Base-by-base conservation (phyloP, 2,329 filamentous ascomycete genomes). In the Neodidymelliopsis sp. region DNA sequence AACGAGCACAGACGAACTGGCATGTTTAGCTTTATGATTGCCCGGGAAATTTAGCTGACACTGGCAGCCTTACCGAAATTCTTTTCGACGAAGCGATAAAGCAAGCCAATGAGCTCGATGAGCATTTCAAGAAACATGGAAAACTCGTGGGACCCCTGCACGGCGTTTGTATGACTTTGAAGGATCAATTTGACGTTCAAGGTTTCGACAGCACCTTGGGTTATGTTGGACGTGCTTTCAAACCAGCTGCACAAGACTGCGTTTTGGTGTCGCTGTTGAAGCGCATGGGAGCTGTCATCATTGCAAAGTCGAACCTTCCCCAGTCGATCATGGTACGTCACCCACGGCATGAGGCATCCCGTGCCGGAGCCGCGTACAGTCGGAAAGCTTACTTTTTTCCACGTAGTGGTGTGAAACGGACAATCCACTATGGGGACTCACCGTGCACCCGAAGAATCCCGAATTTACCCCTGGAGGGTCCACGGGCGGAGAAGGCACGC, bases 171-270 rank as follows among this genome's bases (percentile, higher is more conserved):
- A 73, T 80, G 56, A 77, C 73, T 18, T 54, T 79, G 20, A 80
- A 79, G 49, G 78, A 80, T 51, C 77, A 79, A 44, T 79, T 79
- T 59, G 75, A 79, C 44, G 72, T 79, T 49, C 64, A 72, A 41
- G 75, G 72, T n/a, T 74, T 76, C 22, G 76, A 79, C 42, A 79
- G 74, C 24, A 70, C 69, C 1, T 73, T 87, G 76, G 84, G 84
- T 10, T 87, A 86, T 60, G 75, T 86, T 18, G 83, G 84, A n/a
- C 85, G 84, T 79, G 81, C 80, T 0, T 79, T 80, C 43, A 63
- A 74, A 2, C 81, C 81, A 0, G 81, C 81, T 1, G 47, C 52
- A 0, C 72, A 79, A 7, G 77, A 85, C 59, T 78, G 78, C 4
- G 73, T 75, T 1, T 53, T 87, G n/a, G 81, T 79, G 6, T 82